Evolutionary conservation across 768 basidiomycete species (phyloP).

Genomic region (Daedaleopsis sinensis): DNA sequence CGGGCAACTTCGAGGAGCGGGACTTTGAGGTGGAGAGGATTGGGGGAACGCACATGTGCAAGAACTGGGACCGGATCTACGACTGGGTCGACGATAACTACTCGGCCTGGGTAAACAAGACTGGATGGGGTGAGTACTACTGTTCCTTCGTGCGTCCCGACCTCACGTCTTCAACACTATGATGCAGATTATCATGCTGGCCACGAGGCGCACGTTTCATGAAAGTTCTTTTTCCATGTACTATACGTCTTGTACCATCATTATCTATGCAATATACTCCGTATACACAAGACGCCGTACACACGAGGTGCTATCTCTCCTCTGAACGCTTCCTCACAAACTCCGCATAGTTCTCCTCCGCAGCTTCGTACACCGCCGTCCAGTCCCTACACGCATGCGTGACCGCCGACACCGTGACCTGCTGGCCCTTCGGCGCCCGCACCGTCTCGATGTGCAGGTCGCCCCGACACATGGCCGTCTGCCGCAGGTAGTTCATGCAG

Average conservation of each 20-base stretch:
- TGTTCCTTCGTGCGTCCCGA: background rate
- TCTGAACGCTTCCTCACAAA: slow-evolving; percentile 1
- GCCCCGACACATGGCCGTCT: slow-evolving; percentile 33
- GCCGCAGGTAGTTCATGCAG: slow-evolving; percentile 41
- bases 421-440: slow-evolving; percentile 4
- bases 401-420: slow-evolving; percentile 19
- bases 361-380: slow-evolving; percentile 30
- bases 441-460: slow-evolving; percentile 34
- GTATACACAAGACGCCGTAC: too few relatives aligned
- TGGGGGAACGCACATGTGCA: slow-evolving; percentile 16
- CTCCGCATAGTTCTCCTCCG: slow-evolving; percentile 25
- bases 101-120: slow-evolving; percentile 2
- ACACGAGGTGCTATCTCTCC: too few relatives aligned
- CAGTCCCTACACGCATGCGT: slow-evolving; percentile 33
- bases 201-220: background rate
- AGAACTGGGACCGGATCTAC: slow-evolving; percentile 8
- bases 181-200: background rate
- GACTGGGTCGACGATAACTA: slow-evolving; percentile 4
- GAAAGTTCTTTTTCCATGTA: background rate
- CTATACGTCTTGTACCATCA: background rate
- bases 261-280: background rate
- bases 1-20: slow-evolving; percentile 21
- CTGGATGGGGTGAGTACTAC: slow-evolving; percentile 1
- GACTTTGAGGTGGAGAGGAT: slow-evolving; percentile 23
- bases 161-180: background rate